Evolutionary conservation across 1,139 yeast species (phyloP), one percentile per base, ranked within the genome.

Genomic region (Debaryomyces singareniensis): DNA sequence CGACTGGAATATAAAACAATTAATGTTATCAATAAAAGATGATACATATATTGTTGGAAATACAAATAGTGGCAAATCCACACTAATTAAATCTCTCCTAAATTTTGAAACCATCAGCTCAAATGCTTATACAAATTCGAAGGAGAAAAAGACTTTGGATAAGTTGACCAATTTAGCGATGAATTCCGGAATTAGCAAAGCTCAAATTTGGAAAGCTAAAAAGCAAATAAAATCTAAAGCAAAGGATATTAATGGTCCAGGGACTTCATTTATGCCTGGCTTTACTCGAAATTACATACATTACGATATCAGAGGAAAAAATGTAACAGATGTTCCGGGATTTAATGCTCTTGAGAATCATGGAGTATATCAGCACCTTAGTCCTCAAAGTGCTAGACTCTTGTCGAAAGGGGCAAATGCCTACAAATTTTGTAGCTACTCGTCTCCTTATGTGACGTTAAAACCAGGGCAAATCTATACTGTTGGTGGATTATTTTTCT

Each of bases 41-140:
- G 65, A 53, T 20, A 43, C 76, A 16, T 80, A 75, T 45, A 51
- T 86, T 21, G 59, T 85, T 9, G 96, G 96, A 2, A 68, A 69
- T 39, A 76, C 84, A 6, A 85, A 85, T 46, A 66, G 76, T 11
- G 96, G 96, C 1, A 86, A 86, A 49, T 76, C 93, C 1, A 65
- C 81, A 1, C 47, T 86, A 16, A 65, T 80, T 3, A 72, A 68
- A 40, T 49, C 72, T n/a, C 42, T 79, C 20, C 42, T 74, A 11
- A 55, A 57, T 29, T 31, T 48, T 6, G 48, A 50, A 20, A 46
- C 47, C 26, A 30, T 34, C 29, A 25, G 41, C 27, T 36, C 38
- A 25, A 24, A 34, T 2, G 31, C 32, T 16, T 13, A 35, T 13
- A 25, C 43, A 10, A 32, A 31, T 28, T 22, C 32, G 5, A 31